phyloP scores from a whole-genome alignment of 768 basidiomycete species.

The Russula sp. region DNA sequence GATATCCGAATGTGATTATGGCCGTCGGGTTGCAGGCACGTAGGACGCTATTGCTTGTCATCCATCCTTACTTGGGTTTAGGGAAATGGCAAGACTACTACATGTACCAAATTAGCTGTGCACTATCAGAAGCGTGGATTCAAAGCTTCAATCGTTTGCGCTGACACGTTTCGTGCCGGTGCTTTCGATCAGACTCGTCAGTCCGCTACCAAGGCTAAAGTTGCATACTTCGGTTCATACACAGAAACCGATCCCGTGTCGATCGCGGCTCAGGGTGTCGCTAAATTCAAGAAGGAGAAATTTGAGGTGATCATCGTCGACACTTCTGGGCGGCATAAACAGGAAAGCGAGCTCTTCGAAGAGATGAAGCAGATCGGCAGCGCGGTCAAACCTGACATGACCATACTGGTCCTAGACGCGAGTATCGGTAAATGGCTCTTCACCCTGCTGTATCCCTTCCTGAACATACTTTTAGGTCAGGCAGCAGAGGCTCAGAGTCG shows the following conservation, averaged over 20 bases:
- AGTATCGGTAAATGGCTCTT: constrained; percentile 65
- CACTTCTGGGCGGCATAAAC: constrained; percentile 94
- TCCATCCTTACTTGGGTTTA: constrained; percentile 30
- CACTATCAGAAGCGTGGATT: constrained; percentile 96
- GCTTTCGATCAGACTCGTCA: constrained; percentile 99
- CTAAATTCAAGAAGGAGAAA: constrained; percentile 96
- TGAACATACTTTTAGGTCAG: constrained; percentile 51
- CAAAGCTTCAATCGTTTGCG: constrained; percentile 96
- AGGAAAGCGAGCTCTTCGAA: constrained; percentile 92
- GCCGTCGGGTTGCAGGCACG: constrained; percentile 88
- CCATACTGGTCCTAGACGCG: constrained; percentile 90
- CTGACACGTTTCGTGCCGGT: constrained; percentile 98
- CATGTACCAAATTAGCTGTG: constrained; percentile 97
- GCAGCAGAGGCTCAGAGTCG: constrained; percentile 94
- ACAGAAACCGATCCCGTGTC: constrained; percentile 97
- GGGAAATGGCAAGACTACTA: constrained; percentile 99
- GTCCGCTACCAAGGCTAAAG: constrained; percentile 97
- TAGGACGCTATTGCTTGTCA: constrained; percentile 23
- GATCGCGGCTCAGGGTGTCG: constrained; percentile 90
- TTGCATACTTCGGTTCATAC: constrained; percentile 98
- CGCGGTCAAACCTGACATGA: constrained; percentile 95
- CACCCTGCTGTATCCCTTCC: background rate
- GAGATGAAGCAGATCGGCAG: constrained; percentile 97
- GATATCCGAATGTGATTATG: constrained; percentile 92
- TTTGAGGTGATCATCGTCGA: constrained; percentile 99